These are phyloP conservation scores for Diplotaxis tenuifolia DNA, from an alignment of 345 rosid species.

Conservation along the genomic window DNA sequence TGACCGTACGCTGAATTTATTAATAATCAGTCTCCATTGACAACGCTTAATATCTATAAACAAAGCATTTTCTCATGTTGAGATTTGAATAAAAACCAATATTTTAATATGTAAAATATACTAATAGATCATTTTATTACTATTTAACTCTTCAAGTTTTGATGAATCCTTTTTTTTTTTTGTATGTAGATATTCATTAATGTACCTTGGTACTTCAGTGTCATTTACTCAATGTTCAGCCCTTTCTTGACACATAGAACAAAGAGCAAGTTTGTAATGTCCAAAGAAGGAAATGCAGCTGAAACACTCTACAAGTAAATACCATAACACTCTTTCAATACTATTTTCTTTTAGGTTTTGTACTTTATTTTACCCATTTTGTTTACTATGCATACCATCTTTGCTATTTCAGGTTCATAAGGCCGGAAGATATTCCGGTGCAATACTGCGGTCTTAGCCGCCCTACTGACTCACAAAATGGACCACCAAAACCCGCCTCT, in stretches of 20 bases:
- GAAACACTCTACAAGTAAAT: conserved; percentile 92
- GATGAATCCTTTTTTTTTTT: neutral
- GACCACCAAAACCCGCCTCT: conserved; percentile 77
- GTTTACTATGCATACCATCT: neutral
- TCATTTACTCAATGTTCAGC: conserved; percentile 80
- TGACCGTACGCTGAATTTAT: conserved; percentile 27
- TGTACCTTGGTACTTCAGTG: conserved; percentile 97
- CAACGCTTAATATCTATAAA: conserved; percentile 10
- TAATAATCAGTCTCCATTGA: conserved; percentile 4
- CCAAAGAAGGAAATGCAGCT: conserved; percentile 83
- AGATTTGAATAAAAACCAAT: neutral
- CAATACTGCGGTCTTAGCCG: conserved; percentile 90
- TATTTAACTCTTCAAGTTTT: neutral
- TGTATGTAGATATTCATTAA: conserved; percentile 76
- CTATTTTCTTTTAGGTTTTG: neutral
- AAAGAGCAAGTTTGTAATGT: conserved; percentile 92
- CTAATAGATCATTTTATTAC: neutral
- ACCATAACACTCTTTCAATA: neutral
- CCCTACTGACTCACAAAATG: conserved; percentile 59
- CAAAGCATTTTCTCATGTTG: neutral
- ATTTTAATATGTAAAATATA: neutral
- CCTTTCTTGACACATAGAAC: conserved; percentile 94
- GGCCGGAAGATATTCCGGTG: conserved; percentile 88
- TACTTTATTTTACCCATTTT: neutral
- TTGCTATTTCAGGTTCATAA: conserved; percentile 55